A percentile compares a stretch with the other conserved stretches of the same genome.
These are phyloP conservation scores for Polymyxa betae DNA, from an alignment of 208 protist species.

Conservation along the genomic window DNA sequence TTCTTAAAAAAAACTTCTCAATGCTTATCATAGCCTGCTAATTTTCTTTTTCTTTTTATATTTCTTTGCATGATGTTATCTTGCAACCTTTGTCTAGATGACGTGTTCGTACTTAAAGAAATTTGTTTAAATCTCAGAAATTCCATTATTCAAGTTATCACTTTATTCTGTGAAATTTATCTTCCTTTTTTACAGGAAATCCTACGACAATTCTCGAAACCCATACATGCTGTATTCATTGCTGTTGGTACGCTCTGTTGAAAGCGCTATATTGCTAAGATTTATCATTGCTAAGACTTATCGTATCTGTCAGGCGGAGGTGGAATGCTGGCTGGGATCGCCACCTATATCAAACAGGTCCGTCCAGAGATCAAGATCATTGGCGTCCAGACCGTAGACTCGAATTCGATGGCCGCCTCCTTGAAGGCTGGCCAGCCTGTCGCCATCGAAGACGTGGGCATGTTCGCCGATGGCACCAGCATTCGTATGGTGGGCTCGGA, in stretches of 20 bases:
- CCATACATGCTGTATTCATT: constrained; percentile 62
- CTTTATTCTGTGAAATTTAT: no score
- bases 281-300: constrained; percentile 66
- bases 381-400: constrained; percentile 72
- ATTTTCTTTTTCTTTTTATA: no score
- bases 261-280: neutral
- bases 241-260: neutral
- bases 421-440: constrained; percentile 50
- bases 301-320: constrained; percentile 69
- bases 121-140: no score
- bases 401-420: constrained; percentile 67
- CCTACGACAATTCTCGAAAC: constrained; percentile 74
- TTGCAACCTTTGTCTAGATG: no score
- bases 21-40: no score
- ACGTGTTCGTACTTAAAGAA: no score
- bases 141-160: no score
- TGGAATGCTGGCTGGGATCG: constrained; percentile 71
- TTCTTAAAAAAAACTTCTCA: no score
- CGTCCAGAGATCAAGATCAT: constrained; percentile 68
- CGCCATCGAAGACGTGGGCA: constrained; percentile 54
- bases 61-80: no score
- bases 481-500: constrained; percentile 67
- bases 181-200: constrained; percentile 83
- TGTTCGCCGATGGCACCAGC: constrained; percentile 75
- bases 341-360: constrained; percentile 68